These are phyloP conservation scores for Craterostigma plantagineum DNA, from an alignment of 257 asterid species.

Conservation along the genomic window DNA sequence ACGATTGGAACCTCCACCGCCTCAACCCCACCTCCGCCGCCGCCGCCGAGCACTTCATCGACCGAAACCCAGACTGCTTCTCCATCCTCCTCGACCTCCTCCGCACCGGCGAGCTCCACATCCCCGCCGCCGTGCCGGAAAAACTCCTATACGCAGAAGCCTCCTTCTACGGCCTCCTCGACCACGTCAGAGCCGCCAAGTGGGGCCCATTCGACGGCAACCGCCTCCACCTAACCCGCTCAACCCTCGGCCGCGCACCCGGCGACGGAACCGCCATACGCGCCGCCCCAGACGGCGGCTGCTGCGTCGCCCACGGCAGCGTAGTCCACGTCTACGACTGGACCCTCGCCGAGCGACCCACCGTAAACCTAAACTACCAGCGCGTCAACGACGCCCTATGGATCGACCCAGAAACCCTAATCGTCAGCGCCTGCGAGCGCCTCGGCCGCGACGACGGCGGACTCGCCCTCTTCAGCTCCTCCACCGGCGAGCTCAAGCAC, in stretches of 20 bases:
- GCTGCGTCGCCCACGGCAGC: conserved; percentile 88
- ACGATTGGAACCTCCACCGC: conserved; percentile 56
- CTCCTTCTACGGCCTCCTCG: conserved; percentile 48
- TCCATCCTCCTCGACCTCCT: conserved; percentile 71
- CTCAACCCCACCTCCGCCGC: conserved; percentile 14
- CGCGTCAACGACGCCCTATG: conserved; percentile 75
- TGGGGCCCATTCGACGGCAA: conserved; percentile 88
- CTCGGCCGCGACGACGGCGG: conserved; percentile 79
- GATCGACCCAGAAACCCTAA: conserved; percentile 48
- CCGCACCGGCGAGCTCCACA: conserved; percentile 67
- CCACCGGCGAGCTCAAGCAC: conserved; percentile 46
- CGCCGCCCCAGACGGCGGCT: conserved; percentile 84
- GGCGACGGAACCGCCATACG: conserved; percentile 88
- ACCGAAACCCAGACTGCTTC: conserved; percentile 79
- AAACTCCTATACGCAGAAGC: conserved; percentile 60
- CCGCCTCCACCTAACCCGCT: conserved; percentile 28
- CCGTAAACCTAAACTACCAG: conserved; percentile 69
- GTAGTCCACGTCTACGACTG: conserved; percentile 91
- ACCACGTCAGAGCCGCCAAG: conserved; percentile 64
- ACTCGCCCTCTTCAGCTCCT: conserved; percentile 55
- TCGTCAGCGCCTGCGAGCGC: conserved; percentile 69
- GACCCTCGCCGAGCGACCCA: conserved; percentile 77
- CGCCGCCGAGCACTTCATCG: conserved; percentile 52
- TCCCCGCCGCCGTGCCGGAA: conserved; percentile 52
- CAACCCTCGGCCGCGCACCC: conserved; percentile 55